Conservation (phyloP, 495 filamentous ascomycete species). For the Penicillium desertorum region DNA sequence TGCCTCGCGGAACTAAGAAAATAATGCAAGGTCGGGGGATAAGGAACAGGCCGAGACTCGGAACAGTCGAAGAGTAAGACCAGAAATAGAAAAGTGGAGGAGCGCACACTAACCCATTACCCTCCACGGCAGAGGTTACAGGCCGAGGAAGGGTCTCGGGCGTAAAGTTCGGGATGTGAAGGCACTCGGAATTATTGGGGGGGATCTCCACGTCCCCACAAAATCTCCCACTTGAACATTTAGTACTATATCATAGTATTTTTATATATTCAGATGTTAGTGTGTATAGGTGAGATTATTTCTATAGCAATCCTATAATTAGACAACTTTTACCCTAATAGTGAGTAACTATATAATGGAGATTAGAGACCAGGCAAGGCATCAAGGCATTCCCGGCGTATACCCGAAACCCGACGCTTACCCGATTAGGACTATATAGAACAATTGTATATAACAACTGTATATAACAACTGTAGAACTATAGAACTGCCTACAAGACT, state of each 20-base stretch:
- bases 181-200: background rate
- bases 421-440: too few species aligned
- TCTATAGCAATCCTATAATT: too few species aligned
- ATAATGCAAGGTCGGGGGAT: background rate
- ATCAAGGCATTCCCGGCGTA: background rate
- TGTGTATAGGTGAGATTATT: too few species aligned
- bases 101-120: background rate
- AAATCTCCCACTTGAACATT: background rate
- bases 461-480: too few species aligned
- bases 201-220: background rate
- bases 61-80: background rate
- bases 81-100: background rate
- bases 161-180: constrained; percentile 2
- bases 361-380: background rate
- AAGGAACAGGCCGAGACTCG: background rate
- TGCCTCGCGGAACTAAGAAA: background rate
- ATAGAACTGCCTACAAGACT: too few species aligned
- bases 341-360: too few species aligned
- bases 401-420: too few species aligned
- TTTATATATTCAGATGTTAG: too few species aligned
- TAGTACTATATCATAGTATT: too few species aligned
- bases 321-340: too few species aligned
- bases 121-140: background rate
- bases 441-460: too few species aligned
- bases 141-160: background rate